Conservation (phyloP, 2,329 filamentous ascomycete species). For the Talaromyces sp. region DNA sequence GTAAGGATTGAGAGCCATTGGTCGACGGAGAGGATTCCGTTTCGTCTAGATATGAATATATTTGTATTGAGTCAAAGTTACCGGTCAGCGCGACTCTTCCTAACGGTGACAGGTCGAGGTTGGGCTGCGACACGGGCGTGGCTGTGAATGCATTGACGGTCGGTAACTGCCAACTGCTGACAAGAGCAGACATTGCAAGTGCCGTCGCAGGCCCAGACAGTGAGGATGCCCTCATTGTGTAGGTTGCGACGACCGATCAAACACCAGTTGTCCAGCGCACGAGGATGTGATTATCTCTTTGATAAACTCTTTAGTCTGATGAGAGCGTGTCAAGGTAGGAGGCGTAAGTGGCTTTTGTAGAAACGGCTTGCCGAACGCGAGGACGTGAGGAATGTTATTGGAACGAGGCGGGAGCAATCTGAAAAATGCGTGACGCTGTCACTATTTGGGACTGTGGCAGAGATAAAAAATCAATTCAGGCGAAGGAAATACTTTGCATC, state of each 20-base stretch:
- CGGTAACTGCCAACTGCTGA: constrained; percentile 24
- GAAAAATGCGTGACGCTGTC: neutral
- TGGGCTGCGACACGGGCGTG: constrained; percentile 34
- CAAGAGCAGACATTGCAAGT: constrained; percentile 31
- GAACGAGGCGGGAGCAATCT: constrained; percentile 4
- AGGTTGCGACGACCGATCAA: constrained; percentile 38
- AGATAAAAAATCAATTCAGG: constrained; percentile 17
- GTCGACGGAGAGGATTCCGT: constrained; percentile 57
- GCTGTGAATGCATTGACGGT: constrained; percentile 34
- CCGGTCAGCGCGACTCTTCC: constrained; percentile 83
- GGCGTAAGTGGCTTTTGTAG: neutral
- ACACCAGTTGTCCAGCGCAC: constrained; percentile 19
- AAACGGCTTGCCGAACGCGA: constrained; percentile 7
- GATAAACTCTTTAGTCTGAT: no score
- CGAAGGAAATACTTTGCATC: constrained; percentile 17
- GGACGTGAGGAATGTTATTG: constrained; percentile 14
- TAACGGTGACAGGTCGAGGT: constrained; percentile 69
- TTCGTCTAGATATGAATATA: constrained; percentile 83
- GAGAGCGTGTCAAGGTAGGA: neutral
- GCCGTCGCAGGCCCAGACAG: constrained; percentile 45
- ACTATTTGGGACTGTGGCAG: constrained; percentile 3
- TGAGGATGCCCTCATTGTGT: constrained; percentile 45
- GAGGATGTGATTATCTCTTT: neutral
- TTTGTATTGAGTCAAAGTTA: constrained; percentile 85
- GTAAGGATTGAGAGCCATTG: constrained; percentile 77